These are phyloP conservation scores for Herpetospermum pedunculosum DNA, from an alignment of 306 rosid genomes.

Conservation along the genomic window DNA sequence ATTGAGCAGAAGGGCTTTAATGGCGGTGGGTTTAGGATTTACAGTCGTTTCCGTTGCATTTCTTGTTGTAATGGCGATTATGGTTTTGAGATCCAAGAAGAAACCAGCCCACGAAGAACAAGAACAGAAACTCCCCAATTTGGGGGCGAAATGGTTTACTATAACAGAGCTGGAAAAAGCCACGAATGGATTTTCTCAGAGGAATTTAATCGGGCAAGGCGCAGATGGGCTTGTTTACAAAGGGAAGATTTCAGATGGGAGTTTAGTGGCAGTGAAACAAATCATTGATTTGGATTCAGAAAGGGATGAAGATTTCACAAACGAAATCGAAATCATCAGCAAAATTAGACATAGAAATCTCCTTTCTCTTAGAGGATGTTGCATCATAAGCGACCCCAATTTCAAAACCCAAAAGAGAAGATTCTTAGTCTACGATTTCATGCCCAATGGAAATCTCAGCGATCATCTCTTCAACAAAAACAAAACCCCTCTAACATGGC, in stretches of 20 bases:
- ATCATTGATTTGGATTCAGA: slow-evolving; percentile 37
- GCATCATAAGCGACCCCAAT: slow-evolving; percentile 41
- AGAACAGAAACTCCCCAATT: slow-evolving; percentile 22
- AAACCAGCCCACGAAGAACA: background rate
- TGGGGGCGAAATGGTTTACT: slow-evolving; percentile 63
- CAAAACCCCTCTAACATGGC: slow-evolving; percentile 42
- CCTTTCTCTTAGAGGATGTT: slow-evolving; percentile 61
- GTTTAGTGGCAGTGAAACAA: slow-evolving; percentile 53
- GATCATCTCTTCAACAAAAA: slow-evolving; percentile 26
- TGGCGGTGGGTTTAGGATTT: slow-evolving; percentile 35
- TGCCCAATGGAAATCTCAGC: slow-evolving; percentile 57
- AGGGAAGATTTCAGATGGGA: slow-evolving; percentile 57
- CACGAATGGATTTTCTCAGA: slow-evolving; percentile 48
- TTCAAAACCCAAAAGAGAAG: slow-evolving; percentile 41
- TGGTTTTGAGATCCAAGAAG: slow-evolving; percentile 16
- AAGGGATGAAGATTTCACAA: slow-evolving; percentile 64
- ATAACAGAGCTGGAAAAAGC: slow-evolving; percentile 57
- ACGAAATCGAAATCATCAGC: slow-evolving; percentile 74
- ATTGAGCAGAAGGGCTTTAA: slow-evolving; percentile 8
- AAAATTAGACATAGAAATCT: slow-evolving; percentile 72
- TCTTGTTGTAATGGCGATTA: slow-evolving; percentile 18
- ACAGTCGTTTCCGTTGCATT: slow-evolving; percentile 37
- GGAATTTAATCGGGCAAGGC: slow-evolving; percentile 60
- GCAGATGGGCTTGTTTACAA: slow-evolving; percentile 62
- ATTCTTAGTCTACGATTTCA: slow-evolving; percentile 59